phyloP scores from a whole-genome alignment of 176 grass and related monocot species.

The Echinochloa phyllopogon region DNA sequence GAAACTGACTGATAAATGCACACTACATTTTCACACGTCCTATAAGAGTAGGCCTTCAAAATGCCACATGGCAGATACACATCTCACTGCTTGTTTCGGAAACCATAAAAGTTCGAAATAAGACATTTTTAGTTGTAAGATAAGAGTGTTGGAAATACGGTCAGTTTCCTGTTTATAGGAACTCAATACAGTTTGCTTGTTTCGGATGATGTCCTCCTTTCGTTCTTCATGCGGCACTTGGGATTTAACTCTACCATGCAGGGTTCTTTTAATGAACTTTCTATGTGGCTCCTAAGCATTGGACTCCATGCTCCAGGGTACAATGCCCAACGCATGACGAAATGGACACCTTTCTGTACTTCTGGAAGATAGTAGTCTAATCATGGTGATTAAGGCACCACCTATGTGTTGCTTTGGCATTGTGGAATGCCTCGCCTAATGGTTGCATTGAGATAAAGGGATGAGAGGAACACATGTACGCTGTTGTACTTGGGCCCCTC shows the following conservation, averaged over 20 bases:
- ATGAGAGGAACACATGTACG: neutral
- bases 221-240: neutral
- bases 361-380: neutral
- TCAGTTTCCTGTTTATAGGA: neutral
- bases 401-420: slow-evolving; percentile 2
- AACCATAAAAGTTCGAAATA: neutral
- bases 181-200: neutral
- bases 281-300: neutral
- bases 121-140: neutral
- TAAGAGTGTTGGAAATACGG: neutral
- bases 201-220: neutral
- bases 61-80: neutral
- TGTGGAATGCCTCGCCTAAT: neutral
- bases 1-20: slow-evolving; percentile 30
- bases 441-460: neutral
- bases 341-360: neutral
- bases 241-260: neutral
- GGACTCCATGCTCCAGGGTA: neutral
- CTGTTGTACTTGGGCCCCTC: neutral
- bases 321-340: slow-evolving; percentile 6
- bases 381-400: neutral
- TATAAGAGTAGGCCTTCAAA: slow-evolving; percentile 11
- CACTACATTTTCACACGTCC: neutral
- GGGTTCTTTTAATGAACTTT: neutral
- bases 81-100: neutral